Evolutionary conservation across 192 early-diverging fungal genomes (phyloP).

Genomic region (Coemansia erecta): DNA sequence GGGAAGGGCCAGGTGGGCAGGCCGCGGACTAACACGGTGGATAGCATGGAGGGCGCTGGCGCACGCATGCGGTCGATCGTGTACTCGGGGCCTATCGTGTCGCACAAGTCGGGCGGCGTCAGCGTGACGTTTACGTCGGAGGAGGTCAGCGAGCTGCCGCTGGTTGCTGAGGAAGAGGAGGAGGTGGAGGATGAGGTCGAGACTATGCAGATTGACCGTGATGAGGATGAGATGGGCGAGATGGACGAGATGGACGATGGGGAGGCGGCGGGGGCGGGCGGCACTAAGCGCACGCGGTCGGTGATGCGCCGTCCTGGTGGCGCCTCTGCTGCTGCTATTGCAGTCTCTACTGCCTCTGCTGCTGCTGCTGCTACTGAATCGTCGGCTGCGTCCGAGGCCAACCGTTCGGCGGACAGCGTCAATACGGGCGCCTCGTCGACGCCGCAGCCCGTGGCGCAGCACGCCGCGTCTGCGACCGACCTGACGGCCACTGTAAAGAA

Average conservation of each 20-base stretch:
- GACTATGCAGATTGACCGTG: conserved; percentile 2
- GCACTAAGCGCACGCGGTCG: conserved; percentile 8
- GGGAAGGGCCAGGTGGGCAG: too few relatives aligned
- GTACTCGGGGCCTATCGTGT: conserved; percentile 42
- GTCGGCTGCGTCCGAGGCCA: background rate
- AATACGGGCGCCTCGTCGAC: background rate
- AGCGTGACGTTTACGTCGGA: conserved; percentile 49
- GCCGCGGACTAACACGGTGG: conserved; percentile 24
- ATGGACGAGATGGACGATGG: background rate
- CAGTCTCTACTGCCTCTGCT: background rate
- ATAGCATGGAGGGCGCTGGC: conserved; percentile 14
- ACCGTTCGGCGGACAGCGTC: background rate
- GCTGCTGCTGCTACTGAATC: background rate
- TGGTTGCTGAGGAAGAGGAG: conserved; percentile 23
- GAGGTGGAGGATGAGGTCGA: conserved; percentile 11
- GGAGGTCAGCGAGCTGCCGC: conserved; percentile 39
- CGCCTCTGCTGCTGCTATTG: too few relatives aligned
- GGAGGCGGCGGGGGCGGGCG: background rate
- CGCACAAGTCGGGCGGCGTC: conserved; percentile 38
- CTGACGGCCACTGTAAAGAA: conserved; percentile 18
- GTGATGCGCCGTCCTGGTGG: conserved; percentile 8
- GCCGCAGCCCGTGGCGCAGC: conserved; percentile 3
- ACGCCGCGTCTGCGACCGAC: conserved; percentile 11
- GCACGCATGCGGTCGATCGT: conserved; percentile 38
- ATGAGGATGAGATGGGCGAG: background rate